Conservation (phyloP, 768 basidiomycete genomes). For the Lanmaoa pseudosensibilis region DNA sequence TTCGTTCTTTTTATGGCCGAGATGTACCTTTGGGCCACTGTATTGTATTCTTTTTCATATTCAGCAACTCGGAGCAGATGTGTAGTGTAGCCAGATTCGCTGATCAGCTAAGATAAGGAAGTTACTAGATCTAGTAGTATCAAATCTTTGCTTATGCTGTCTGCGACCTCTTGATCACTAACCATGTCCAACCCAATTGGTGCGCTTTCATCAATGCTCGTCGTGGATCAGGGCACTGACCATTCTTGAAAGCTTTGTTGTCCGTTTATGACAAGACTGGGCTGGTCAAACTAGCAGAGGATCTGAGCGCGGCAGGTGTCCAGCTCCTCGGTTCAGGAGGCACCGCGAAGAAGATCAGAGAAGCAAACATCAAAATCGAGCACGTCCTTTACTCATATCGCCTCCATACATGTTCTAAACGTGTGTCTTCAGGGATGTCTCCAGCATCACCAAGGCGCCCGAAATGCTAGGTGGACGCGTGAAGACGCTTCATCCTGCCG, state of each 20-base stretch:
- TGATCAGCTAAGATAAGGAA: conserved; percentile 22
- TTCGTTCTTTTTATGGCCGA: conserved; percentile 2
- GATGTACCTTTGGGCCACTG: conserved; percentile 9
- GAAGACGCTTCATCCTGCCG: conserved; percentile 96
- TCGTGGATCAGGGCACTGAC: conserved; percentile 1
- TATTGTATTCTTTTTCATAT: conserved; percentile 13
- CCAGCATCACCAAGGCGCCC: conserved; percentile 94
- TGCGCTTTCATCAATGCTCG: conserved; percentile 8
- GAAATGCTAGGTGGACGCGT: conserved; percentile 99
- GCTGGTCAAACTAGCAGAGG: conserved; percentile 84
- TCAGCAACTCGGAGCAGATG: background rate
- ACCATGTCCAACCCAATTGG: conserved; percentile 33
- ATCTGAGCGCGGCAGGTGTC: conserved; percentile 79
- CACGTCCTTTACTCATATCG: conserved; percentile 43
- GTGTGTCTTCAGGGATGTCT: conserved; percentile 73
- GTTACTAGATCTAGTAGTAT: background rate
- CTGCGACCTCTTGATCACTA: conserved; percentile 7
- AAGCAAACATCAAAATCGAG: conserved; percentile 89
- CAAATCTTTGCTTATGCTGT: background rate
- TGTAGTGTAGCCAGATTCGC: conserved; percentile 10
- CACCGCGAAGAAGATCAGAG: conserved; percentile 96
- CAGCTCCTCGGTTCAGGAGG: conserved; percentile 93
- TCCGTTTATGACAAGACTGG: conserved; percentile 97
- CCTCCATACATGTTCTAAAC: conserved; percentile 9
- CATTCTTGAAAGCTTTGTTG: conserved; percentile 62